These are phyloP conservation scores for Gymnopilus dilepis DNA, from an alignment of 768 basidiomycete species.

Conservation along the genomic window DNA sequence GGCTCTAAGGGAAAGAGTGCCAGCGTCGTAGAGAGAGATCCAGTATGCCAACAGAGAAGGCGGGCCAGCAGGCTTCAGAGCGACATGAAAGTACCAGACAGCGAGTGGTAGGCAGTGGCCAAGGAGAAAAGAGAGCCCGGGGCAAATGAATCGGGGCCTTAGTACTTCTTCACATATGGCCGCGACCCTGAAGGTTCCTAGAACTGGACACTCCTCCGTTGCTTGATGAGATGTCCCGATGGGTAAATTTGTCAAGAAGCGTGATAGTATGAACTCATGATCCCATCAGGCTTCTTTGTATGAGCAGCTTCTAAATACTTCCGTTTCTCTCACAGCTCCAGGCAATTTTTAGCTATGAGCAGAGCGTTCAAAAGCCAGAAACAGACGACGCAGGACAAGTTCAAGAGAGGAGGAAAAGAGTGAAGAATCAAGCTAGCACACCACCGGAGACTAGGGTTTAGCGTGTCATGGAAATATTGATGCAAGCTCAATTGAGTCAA, in stretches of 20 bases:
- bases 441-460: neutral
- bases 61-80: conserved; percentile 17
- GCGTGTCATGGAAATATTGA: neutral
- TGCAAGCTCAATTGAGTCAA: neutral
- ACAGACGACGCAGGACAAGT: neutral
- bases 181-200: conserved; percentile 13
- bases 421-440: neutral
- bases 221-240: conserved; percentile 16
- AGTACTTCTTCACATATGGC: conserved; percentile 7
- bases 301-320: conserved; percentile 1
- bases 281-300: conserved; percentile 10
- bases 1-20: conserved; percentile 7
- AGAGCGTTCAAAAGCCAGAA: too few species aligned
- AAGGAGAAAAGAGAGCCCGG: conserved; percentile 1
- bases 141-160: conserved; percentile 5
- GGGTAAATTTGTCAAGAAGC: neutral
- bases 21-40: conserved; percentile 12
- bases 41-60: conserved; percentile 15
- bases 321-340: conserved; percentile 1
- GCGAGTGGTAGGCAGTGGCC: conserved; percentile 8
- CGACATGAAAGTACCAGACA: conserved; percentile 14
- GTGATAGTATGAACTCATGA: conserved; percentile 1
- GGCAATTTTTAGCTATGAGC: neutral
- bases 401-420: neutral
- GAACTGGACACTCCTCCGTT: conserved; percentile 12